phyloP scores from a whole-genome alignment of 2,329 filamentous ascomycete genomes.

The Botryotinia globosa region DNA sequence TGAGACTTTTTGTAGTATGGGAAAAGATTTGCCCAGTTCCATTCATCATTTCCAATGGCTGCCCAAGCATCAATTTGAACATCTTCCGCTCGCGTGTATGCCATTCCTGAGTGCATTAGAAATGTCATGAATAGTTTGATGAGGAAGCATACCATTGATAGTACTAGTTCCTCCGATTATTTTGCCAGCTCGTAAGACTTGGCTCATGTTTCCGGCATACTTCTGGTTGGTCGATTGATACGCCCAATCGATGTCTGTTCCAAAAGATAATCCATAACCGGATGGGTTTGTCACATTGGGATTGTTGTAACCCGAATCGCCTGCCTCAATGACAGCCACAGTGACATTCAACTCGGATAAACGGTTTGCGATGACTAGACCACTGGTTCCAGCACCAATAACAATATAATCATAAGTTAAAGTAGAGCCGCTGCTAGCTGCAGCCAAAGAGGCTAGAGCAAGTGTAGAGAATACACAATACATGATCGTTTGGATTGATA shows the following conservation, averaged over 20 bases:
- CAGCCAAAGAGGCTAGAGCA: constrained; percentile 2
- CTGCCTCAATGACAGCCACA: constrained; percentile 22
- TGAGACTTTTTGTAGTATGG: constrained; percentile 36
- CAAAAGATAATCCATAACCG: constrained; percentile 20
- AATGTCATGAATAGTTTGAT: constrained; percentile 28
- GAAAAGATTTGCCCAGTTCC: constrained; percentile 38
- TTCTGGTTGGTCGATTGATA: constrained; percentile 34
- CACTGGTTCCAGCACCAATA: constrained; percentile 20
- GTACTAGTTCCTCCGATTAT: constrained; percentile 44
- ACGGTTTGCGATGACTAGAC: constrained; percentile 18
- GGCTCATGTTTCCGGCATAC: constrained; percentile 36
- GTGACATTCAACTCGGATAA: constrained; percentile 15
- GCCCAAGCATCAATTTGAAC: constrained; percentile 42
- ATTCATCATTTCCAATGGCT: constrained; percentile 39
- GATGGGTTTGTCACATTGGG: constrained; percentile 13
- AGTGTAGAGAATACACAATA: neutral
- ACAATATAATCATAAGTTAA: constrained; percentile 21
- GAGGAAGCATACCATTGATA: constrained; percentile 41
- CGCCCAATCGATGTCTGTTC: constrained; percentile 32
- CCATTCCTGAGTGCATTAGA: constrained; percentile 37
- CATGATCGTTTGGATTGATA: neutral
- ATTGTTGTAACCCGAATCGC: constrained; percentile 3
- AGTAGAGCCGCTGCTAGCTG: neutral
- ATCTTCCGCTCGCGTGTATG: constrained; percentile 40
- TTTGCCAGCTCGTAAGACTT: constrained; percentile 43